Conservation (phyloP, 2,329 filamentous ascomycete genomes). For the Stemphylium beticola region DNA sequence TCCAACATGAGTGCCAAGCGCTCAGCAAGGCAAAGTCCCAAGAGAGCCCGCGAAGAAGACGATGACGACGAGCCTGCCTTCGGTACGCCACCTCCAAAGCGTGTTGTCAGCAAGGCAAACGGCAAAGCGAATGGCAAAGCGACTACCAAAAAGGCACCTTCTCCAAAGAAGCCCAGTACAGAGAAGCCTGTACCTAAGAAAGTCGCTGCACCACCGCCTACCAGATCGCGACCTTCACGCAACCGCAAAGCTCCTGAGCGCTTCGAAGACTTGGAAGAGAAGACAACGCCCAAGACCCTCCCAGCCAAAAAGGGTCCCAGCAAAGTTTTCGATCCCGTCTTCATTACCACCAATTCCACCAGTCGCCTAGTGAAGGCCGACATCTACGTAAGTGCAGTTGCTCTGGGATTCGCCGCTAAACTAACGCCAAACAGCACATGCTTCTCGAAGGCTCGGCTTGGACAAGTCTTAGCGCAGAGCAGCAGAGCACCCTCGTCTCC, state of each 20-base stretch:
- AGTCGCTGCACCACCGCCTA: constrained; percentile 9
- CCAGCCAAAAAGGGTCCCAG: constrained; percentile 15
- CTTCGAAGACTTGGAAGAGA: constrained; percentile 20
- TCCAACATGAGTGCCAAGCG: constrained; percentile 5
- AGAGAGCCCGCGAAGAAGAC: constrained; percentile 16
- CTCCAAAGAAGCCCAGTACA: constrained; percentile 7
- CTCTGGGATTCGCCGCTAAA: background rate
- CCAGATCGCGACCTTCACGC: constrained; percentile 30
- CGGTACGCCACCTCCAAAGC: constrained; percentile 16
- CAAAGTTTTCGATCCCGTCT: constrained; percentile 39
- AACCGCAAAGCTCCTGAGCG: constrained; percentile 39
- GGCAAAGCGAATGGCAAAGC: constrained; percentile 1
- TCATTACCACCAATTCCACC: constrained; percentile 40
- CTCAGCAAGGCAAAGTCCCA: constrained; percentile 4
- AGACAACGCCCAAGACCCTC: constrained; percentile 10
- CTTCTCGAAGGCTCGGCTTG: constrained; percentile 40
- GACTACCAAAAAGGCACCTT: background rate
- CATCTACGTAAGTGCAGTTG: constrained; percentile 28
- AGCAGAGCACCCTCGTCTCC: constrained; percentile 29
- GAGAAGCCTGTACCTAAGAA: constrained; percentile 15
- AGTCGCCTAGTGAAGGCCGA: constrained; percentile 42
- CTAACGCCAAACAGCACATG: constrained; percentile 32
- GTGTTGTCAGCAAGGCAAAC: background rate
- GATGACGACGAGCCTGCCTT: background rate
- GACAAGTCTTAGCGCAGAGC: constrained; percentile 31